Base-by-base conservation (phyloP, 345 rosid genomes). In the Stellera chamaejasme region DNA sequence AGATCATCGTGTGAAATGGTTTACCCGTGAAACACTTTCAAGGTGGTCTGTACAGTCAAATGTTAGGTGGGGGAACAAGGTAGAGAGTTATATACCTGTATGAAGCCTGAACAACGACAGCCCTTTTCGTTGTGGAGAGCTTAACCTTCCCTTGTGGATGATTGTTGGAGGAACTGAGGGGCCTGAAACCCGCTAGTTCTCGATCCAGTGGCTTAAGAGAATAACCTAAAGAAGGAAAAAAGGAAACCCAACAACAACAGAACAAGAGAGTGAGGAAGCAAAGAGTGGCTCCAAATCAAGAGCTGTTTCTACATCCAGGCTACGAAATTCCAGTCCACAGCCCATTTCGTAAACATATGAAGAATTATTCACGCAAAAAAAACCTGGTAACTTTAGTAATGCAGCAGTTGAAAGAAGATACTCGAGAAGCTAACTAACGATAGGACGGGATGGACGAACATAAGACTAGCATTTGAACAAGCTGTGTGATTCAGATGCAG, bases 101-200 rank as follows among this genome's bases (percentile, higher is more conserved):
- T 7, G 81, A 70, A 65, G 97, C 95, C 48, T 74, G 83, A 72
- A 87, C 80, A 0, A 58, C 62, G 55, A 83, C 68, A 26, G 78
- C 42, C 60, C 66, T 79, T 66, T 72, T 71, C 27, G 82, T 75
- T 61, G 74, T 62, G 49, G 79, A 57, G 50, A 72, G 52, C 42
- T 61, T 78, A 63, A 77, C 27, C 48, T 78, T 79, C 56, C 77
- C 54, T 10, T 59, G 58, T 23, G 49, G 65, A 62, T 72, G 70
- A 51, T 67, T 53, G 64, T 72, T 55, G n/a, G 90, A 60, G 71
- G 82, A 75, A 53, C 64, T 84, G 51, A 60, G 54, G 61, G 71
- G 63, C 50, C 65, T 65, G 16, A 50, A 60, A 43, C 59, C 69
- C 25, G 58, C 72, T 32, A 61, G 54, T 46, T 60, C 55, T 48